These are phyloP conservation scores for Corymbia citriodora DNA, from an alignment of 441 rosid species.

Conservation along the genomic window DNA sequence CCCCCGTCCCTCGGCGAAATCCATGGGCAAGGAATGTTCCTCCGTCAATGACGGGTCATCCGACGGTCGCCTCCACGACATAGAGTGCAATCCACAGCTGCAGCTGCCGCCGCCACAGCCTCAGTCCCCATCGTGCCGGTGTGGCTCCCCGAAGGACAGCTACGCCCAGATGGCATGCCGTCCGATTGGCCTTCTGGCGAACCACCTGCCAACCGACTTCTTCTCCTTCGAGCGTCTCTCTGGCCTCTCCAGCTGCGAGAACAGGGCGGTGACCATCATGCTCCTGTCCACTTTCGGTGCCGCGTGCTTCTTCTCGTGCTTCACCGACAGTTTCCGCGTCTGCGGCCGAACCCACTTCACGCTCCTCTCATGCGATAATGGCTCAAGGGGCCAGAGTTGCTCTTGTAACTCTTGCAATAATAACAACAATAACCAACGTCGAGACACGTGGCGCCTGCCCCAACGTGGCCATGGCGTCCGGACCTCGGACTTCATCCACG, in stretches of 20 bases:
- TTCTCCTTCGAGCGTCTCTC: not conserved
- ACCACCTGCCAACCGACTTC: not conserved
- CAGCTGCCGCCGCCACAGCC: not conserved
- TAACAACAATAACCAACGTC: not conserved
- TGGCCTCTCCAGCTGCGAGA: not conserved
- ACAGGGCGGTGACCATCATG: not conserved
- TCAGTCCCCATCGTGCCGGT: not conserved
- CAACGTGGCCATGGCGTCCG: not conserved
- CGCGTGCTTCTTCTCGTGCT: not conserved
- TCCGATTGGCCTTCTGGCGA: not conserved
- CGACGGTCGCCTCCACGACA: not conserved
- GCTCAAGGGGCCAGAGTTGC: not conserved
- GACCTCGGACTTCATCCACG: not conserved
- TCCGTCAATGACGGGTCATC: not conserved
- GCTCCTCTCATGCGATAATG: not conserved
- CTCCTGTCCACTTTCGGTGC: not conserved
- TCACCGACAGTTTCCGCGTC: not conserved
- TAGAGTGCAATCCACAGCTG: not conserved
- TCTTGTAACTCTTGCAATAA: not conserved
- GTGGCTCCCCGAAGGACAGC: not conserved
- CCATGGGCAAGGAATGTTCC: not conserved
- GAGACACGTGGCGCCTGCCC: not conserved
- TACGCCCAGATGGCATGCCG: not conserved
- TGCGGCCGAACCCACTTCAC: not conserved
- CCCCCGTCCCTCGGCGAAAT: not conserved